phyloP scores from a whole-genome alignment of 1,284 basidiomycete species.

The Neotropicomus parvogracilis region DNA sequence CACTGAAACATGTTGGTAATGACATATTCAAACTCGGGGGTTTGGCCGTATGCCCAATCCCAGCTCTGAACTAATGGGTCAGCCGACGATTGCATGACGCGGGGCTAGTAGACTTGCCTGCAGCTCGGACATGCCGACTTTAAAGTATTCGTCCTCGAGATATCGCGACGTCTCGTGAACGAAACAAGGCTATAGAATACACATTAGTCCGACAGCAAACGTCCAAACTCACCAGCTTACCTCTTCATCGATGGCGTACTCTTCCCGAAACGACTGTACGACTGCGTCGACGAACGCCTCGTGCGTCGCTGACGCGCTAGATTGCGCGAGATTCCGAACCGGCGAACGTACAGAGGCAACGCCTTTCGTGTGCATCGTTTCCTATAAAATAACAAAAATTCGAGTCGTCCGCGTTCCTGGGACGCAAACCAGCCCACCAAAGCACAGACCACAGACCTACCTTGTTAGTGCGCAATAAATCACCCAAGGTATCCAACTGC shows the following conservation, averaged over 20 bases:
- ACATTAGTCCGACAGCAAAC: neutral
- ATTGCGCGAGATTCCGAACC: slow-evolving; percentile 78
- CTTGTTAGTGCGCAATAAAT: slow-evolving; percentile 69
- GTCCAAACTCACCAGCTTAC: slow-evolving; percentile 28
- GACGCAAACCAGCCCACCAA: neutral
- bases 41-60: slow-evolving; percentile 94
- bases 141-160: slow-evolving; percentile 54
- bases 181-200: slow-evolving; percentile 28
- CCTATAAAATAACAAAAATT: slow-evolving; percentile 38
- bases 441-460: slow-evolving; percentile 39
- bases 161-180: slow-evolving; percentile 46
- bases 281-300: slow-evolving; percentile 71
- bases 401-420: neutral
- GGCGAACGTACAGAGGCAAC: slow-evolving; percentile 91
- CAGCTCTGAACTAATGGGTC: slow-evolving; percentile 57
- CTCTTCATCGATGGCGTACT: slow-evolving; percentile 55
- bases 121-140: slow-evolving; percentile 68
- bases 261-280: slow-evolving; percentile 63
- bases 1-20: slow-evolving; percentile 50
- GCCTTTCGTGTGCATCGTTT: slow-evolving; percentile 78
- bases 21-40: slow-evolving; percentile 83
- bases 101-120: slow-evolving; percentile 41
- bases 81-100: slow-evolving; percentile 1
- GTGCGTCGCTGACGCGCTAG: slow-evolving; percentile 56
- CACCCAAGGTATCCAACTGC: slow-evolving; percentile 65